Base-by-base conservation (phyloP, 257 asterid species). In the Paraleonurus japonicus region DNA sequence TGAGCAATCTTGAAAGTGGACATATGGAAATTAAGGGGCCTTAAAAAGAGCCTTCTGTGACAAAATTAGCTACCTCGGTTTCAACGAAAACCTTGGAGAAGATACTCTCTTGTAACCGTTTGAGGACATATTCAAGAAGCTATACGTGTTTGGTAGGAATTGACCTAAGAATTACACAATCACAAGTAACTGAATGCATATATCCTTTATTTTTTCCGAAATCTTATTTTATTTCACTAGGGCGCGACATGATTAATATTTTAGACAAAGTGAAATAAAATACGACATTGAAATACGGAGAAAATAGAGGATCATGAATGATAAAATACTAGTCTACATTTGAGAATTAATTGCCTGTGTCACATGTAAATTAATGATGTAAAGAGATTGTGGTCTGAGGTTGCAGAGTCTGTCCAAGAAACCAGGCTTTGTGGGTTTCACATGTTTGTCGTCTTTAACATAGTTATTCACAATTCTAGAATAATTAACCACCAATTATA, bases 11-110 rank as follows among this genome's bases (percentile, higher is more conserved):
- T 55, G 82, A 45, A 66, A 86, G 57, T 41, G 69, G 39, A 69
- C 20, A 66, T 6, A 41, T 61, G 30, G 26, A 19, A 37, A 71
- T 19, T 30, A 16, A n/a, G 74, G 65, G 54, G 32, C 53, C 41
- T 73, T 84, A 63, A 74, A 83, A 75, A 37, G 78, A 73, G 48
- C 61, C 15, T 57, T 54, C 6, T 59, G 19, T 43, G 85, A 82
- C 84, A 82, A 80, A 32, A 77, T 9, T 22, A 22, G 23, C 23
- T 8, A 35, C 90, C 67, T 86, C 43, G 95, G 79, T 85, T 30
- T 53, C 81, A 81, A 84, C 96, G 89, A 78, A 69, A 59, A 61
- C 78, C 74, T 19, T 57, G 4, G 55, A 61, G 59, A 78, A 79
- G 82, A 81, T 84, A 47, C 87, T 82, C 27, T 61, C 75, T 77